Base-by-base conservation (phyloP, 768 basidiomycete genomes). In the Crepidotus variabilis region DNA sequence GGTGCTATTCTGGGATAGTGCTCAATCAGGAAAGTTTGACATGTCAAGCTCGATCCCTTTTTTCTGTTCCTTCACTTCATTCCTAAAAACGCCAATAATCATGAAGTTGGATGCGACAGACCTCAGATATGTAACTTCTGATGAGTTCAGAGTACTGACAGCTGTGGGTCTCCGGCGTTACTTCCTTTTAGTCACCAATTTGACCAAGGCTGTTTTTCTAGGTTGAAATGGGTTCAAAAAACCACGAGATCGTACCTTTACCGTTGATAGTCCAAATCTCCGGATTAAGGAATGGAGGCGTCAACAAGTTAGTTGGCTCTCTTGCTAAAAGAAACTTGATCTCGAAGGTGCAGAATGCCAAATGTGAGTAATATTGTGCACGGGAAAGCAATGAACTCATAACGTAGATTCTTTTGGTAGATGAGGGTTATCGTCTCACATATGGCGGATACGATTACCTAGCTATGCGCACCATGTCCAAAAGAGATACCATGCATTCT, bases 371-470 rank as follows among this genome's bases (percentile, higher is more conserved):
- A 35, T 23, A 23, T 43, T 52, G 53, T 54, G 34, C 47, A 50
- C 51, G 33, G 28, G 10, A 24, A 24, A n/a, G 20, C 22, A 24
- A 23, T 28, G 33, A 54, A 39, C 34, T 33, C 52, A 34, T 56
- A 51, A 51, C 57, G 43, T 49, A 48, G 45, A 52, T 28, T 24
- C 32, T 18, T 58, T 22, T 13, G 34, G 52, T 62, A 98, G 96
- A 99, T 71, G 97, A 99, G 63, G 97, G 97, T 14, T 98, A 96
- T 70, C 83, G 97, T 45, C 69, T 99, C 61, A 98, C 97, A 3
- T 99, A 99, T 67, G 97, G 97, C 34, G 97, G 97, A n/a, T 94
- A 97, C 61, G 97, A 99, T 65, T 98, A 86, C 69, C 80, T 99
- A 22, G 93, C 97, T 21, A 90, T 98, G 79, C 83, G 94, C 33